Conservation (phyloP, 495 filamentous ascomycete genomes). For the Trichocladium antarcticum region DNA sequence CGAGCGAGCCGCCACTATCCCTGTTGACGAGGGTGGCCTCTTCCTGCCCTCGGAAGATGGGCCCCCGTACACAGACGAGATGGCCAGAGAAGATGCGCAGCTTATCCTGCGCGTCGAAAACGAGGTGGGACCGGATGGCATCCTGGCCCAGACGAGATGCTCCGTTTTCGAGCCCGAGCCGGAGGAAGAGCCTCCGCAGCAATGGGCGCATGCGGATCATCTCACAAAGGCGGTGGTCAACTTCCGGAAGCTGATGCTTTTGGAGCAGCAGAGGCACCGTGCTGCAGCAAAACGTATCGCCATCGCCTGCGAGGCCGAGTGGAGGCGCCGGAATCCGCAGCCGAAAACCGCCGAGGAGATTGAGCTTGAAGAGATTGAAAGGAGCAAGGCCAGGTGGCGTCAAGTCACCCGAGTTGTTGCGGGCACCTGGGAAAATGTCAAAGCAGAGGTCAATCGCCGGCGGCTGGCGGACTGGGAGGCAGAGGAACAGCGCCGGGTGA, state of each 20-base stretch:
- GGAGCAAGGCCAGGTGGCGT: slow-evolving; percentile 47
- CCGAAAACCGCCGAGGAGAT: slow-evolving; percentile 62
- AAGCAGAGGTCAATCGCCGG: slow-evolving; percentile 58
- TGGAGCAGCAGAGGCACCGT: slow-evolving; percentile 64
- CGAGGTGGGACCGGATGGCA: slow-evolving; percentile 61
- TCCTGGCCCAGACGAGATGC: slow-evolving; percentile 59
- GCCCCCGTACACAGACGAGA: slow-evolving; percentile 40
- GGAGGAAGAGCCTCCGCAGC: slow-evolving; percentile 60
- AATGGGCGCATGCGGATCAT: slow-evolving; percentile 78
- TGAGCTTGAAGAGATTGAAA: slow-evolving; percentile 43
- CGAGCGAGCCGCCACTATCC: slow-evolving; percentile 31
- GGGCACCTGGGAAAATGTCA: slow-evolving; percentile 70
- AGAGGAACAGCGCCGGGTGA: slow-evolving; percentile 68
- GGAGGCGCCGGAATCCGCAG: slow-evolving; percentile 55
- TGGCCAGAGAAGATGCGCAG: slow-evolving; percentile 41
- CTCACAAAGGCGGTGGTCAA: slow-evolving; percentile 68
- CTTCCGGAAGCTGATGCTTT: slow-evolving; percentile 64
- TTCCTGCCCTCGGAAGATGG: slow-evolving; percentile 43
- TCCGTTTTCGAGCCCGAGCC: slow-evolving; percentile 67
- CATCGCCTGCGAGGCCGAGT: slow-evolving; percentile 47
- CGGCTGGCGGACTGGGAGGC: slow-evolving; percentile 72
- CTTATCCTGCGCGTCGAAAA: slow-evolving; percentile 51
- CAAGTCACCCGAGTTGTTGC: slow-evolving; percentile 58
- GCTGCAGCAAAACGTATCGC: slow-evolving; percentile 55
- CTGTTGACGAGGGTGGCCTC: slow-evolving; percentile 41